Evolutionary conservation across 805 yeast species (phyloP), one percentile per base, ranked within the genome.

Genomic region (Lachancea sp.): DNA sequence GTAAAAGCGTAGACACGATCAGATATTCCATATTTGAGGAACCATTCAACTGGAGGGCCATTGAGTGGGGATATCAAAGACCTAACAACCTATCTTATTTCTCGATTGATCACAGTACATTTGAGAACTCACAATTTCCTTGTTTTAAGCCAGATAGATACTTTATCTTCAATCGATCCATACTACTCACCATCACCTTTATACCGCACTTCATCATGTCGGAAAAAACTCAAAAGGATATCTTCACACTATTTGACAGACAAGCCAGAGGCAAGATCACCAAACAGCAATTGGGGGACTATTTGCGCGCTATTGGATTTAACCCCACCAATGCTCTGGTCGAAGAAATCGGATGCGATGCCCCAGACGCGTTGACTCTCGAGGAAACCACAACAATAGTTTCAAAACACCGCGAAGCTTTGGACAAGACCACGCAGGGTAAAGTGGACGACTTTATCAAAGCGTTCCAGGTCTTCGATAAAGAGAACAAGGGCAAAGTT

Each of bases 401-500:
- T 25, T 40, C 48, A 7, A 40, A 46, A 9, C 55, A 61, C 41
- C 51, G 55, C 20, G 47, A 47, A 9, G 48, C 50, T 23, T 40
- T 61, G 39, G 56, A 56, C 30, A 54, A 55, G 4, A 61, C 66
- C 6, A 58, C 63, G 2, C 51, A 54, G 17, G 64, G 58, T 21
- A 57, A 59, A 34, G 52, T 54, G 8, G 71, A 68, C 38, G 98
- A 92, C 63, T 92, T 90, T 65, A 78, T 92, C 58, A 85, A 90
- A 60, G 92, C 90, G 0, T 92, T 92, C 77, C 97, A 92, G 69
- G 97, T 92, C 5, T 92, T 92, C 54, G 99, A 92, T 69, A 92
- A 90, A 69, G 95, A 88, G 50, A 78, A 83, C 49, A 83, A 96
- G 15, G 99, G 99, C 4, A 85, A 81, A 67, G 92, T 92, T 53